Conservation (phyloP, 2,329 filamentous ascomycete species). For the Dothidotthia symphoricarpi region DNA sequence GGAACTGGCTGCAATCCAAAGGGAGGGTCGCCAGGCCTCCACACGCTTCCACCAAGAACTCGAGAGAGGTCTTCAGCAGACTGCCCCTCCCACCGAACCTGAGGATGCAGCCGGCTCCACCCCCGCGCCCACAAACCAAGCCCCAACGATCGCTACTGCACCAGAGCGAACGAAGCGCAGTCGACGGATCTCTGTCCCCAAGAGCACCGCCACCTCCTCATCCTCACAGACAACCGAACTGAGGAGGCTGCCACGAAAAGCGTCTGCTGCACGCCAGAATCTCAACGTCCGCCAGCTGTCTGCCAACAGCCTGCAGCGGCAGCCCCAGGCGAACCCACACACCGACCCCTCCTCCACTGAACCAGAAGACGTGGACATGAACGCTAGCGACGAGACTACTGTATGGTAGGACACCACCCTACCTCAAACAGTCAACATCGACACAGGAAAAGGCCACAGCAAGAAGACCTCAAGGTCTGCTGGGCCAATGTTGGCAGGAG, state of each 20-base stretch:
- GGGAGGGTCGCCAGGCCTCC: background rate
- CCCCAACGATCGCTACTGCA: too few relatives aligned
- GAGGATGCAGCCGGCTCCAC: background rate
- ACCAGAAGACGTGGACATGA: background rate
- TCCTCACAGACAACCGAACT: too few relatives aligned
- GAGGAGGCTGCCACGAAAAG: background rate
- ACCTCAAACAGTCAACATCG: background rate
- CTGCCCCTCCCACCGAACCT: too few relatives aligned
- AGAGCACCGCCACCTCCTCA: too few relatives aligned
- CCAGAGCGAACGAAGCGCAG: too few relatives aligned
- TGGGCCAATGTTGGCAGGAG: constrained; percentile 1
- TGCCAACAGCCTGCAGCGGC: background rate
- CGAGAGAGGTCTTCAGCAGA: background rate
- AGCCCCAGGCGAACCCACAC: background rate
- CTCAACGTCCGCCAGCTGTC: constrained; percentile 1
- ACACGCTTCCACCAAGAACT: too few relatives aligned
- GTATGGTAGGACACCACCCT: constrained; percentile 1
- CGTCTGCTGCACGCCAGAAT: too few relatives aligned
- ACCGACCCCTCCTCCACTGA: constrained; percentile 1
- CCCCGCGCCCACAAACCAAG: too few relatives aligned
- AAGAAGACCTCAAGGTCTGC: background rate
- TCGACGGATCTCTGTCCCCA: too few relatives aligned
- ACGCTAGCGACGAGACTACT: background rate
- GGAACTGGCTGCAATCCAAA: background rate
- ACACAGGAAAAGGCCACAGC: too few relatives aligned